These are phyloP conservation scores for Mimosa pudica DNA, from an alignment of 306 rosid genomes.

Conservation along the genomic window DNA sequence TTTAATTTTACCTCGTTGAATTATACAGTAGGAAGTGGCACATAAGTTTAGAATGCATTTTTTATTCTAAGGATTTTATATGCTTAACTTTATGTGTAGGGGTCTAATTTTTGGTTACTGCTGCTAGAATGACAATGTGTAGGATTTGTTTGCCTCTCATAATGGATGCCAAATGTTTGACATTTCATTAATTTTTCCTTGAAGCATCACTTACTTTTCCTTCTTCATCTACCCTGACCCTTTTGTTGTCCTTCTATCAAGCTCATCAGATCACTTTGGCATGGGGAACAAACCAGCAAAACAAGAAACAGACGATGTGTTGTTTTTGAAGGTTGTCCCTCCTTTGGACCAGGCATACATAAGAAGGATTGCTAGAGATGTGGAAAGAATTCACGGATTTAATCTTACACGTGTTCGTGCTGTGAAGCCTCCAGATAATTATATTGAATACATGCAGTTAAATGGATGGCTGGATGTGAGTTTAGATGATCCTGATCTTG, in stretches of 20 bases:
- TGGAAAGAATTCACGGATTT: conserved; percentile 61
- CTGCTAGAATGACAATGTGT: neutral
- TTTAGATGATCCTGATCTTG: conserved; percentile 67
- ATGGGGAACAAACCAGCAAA: conserved; percentile 75
- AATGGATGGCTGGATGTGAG: conserved; percentile 74
- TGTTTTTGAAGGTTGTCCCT: conserved; percentile 60
- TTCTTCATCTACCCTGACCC: neutral
- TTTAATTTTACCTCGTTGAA: neutral
- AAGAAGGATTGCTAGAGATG: conserved; percentile 62
- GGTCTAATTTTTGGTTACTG: neutral
- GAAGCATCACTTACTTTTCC: neutral
- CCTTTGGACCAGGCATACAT: conserved; percentile 65
- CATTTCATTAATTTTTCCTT: neutral
- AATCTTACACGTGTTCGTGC: conserved; percentile 53
- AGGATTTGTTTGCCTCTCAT: neutral
- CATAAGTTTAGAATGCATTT: neutral
- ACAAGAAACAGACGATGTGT: conserved; percentile 50
- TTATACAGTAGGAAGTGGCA: neutral
- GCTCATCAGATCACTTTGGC: conserved; percentile 32
- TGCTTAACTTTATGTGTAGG: neutral
- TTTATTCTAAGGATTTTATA: neutral
- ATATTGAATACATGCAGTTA: conserved; percentile 69
- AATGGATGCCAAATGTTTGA: neutral
- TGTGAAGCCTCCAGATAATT: conserved; percentile 69
- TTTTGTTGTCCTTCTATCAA: neutral